A percentile compares a stretch with the other conserved stretches of the same genome.
Conservation (phyloP, 306 rosid genomes). For the Abrus precatorius region DNA sequence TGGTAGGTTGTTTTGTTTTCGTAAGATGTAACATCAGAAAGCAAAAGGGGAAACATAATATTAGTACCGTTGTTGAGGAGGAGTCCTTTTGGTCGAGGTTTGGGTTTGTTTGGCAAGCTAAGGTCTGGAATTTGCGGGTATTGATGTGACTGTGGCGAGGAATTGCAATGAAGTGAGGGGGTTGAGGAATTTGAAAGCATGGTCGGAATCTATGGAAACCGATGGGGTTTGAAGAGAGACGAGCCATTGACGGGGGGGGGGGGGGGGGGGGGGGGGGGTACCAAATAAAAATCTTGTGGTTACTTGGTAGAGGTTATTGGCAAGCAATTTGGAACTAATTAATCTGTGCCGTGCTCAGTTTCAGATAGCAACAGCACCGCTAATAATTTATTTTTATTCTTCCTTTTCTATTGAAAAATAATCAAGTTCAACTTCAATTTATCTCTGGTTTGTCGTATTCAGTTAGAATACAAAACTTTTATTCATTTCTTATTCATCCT, state of each 20-base stretch:
- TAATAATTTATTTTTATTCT: too few relatives aligned
- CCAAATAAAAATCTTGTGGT: not conserved
- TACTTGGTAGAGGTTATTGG: too few relatives aligned
- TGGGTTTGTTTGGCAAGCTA: conserved; percentile 72
- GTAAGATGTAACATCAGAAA: not conserved
- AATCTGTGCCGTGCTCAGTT: not conserved
- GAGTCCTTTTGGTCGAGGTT: conserved; percentile 50
- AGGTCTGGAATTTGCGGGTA: conserved; percentile 54
- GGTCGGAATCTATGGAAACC: conserved; percentile 73
- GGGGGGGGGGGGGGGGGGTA: too few relatives aligned
- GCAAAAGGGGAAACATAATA: not conserved
- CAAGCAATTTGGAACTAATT: too few relatives aligned
- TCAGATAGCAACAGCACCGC: not conserved
- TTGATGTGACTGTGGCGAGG: conserved; percentile 35
- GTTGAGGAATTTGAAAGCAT: conserved; percentile 49
- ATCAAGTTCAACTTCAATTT: too few relatives aligned
- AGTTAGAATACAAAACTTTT: too few relatives aligned
- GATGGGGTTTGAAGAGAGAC: conserved; percentile 68
- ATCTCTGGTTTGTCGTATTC: too few relatives aligned
- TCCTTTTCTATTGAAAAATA: too few relatives aligned
- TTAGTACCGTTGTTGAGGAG: conserved; percentile 56
- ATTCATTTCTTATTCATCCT: too few relatives aligned
- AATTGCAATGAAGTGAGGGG: conserved; percentile 42
- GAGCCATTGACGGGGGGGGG: conserved; percentile 60
- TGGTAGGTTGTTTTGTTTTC: not conserved